Evolutionary conservation across 495 filamentous ascomycete genomes (phyloP).

Genomic region (Aspergillus hancockii): DNA sequence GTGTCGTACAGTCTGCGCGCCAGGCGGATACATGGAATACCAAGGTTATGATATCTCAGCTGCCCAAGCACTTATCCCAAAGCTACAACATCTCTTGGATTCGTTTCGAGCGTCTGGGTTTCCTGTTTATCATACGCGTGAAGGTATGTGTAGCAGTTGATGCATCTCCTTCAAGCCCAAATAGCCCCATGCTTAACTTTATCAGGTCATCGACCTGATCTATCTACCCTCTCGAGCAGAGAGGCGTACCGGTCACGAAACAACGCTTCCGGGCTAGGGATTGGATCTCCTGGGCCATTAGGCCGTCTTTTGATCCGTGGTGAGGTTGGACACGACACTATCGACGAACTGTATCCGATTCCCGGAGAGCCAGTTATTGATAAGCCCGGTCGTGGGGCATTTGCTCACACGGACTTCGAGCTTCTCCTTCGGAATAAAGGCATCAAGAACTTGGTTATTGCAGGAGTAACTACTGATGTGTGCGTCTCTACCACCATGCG

Average conservation of each 20-base stretch:
- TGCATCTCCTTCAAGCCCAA: neutral
- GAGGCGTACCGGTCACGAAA: slow-evolving; percentile 57
- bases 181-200: neutral
- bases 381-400: slow-evolving; percentile 69
- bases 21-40: slow-evolving; percentile 58
- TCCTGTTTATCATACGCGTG: slow-evolving; percentile 67
- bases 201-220: slow-evolving; percentile 60
- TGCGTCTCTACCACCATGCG: slow-evolving; percentile 69
- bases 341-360: slow-evolving; percentile 59
- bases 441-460: slow-evolving; percentile 65
- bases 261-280: slow-evolving; percentile 55
- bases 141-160: slow-evolving; percentile 37
- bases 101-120: slow-evolving; percentile 59
- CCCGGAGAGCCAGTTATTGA: slow-evolving; percentile 63
- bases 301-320: slow-evolving; percentile 66
- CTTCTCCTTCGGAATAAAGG: slow-evolving; percentile 60
- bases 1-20: slow-evolving; percentile 50
- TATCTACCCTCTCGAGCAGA: slow-evolving; percentile 58
- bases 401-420: slow-evolving; percentile 65
- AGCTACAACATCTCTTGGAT: slow-evolving; percentile 53
- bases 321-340: slow-evolving; percentile 62
- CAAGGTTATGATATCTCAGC: slow-evolving; percentile 60
- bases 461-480: slow-evolving; percentile 69
- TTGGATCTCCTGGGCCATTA: slow-evolving; percentile 62
- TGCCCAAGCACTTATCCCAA: slow-evolving; percentile 56